Base-by-base conservation (phyloP, 306 rosid genomes). In the Castanea crenata region DNA sequence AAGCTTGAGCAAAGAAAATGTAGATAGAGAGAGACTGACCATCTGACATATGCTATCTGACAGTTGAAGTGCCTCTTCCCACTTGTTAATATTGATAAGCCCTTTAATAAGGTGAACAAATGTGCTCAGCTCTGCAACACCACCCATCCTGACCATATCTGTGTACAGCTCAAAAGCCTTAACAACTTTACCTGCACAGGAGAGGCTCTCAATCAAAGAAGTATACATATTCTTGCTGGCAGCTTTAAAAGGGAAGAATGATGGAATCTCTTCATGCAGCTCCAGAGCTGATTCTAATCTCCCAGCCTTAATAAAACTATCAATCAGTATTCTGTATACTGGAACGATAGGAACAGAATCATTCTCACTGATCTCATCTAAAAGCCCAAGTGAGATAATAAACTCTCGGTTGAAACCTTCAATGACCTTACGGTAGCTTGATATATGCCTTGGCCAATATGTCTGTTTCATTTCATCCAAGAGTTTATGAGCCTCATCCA, bases 391-490 rank as follows among this genome's bases (percentile, higher is more conserved):
- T 6, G 93, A 93, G 80, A 74, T 63, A 78, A 91, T 75, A 88
- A 88, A 93, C 77, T 93, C 91, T 79, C 81, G 80, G 78, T 74
- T 91, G 79, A 89, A 89, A 75, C 98, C 98, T 85, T 93, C 90
- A 77, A 91, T 85, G 77, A 90, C 86, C 81, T 91, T 93, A 57
- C 74, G 73, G 84, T 88, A 85, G 83, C 94, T 83, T 82, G 89
- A 81, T 83, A 90, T 65, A 84, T 87, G 88, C 80, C 84, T 91
- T 62, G 98, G 98, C 98, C 97, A 93, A 74, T 89, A 90, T 0
- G 90, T 93, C 38, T 88, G 97, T 77, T 90, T 93, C 97, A 91
- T 93, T 88, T 91, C 98, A 81, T 85, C 92, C 82, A 93, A 84
- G 75, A 93, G 92, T 77, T 68, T 85, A 88, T 81, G 83, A 74